Base-by-base conservation (phyloP, 495 filamentous ascomycete genomes). In the Aspergillus egyptiacus region DNA sequence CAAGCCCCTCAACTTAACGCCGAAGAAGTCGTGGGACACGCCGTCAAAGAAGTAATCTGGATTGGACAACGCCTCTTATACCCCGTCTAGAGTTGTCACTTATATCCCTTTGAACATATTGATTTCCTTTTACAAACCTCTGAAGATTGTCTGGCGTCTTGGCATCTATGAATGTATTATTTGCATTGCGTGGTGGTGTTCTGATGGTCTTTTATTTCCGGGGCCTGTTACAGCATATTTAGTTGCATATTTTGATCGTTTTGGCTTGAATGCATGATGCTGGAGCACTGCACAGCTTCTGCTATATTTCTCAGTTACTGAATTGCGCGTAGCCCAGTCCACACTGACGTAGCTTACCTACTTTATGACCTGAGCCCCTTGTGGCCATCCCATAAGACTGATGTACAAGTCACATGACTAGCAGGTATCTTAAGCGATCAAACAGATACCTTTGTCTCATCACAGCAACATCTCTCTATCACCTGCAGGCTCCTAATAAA, bases 1-100 rank as follows among this genome's bases (percentile, higher is more conserved):
- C 34, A 71, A 70, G 44, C 67, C 69, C 0, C 41, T 72, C 30
- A 56, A 72, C 34, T 64, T 69, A 24, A 58, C 58, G 0, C 57
- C 59, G 0, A 49, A 58, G n/a, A 58, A 58, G 24, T 46, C 52
- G 33, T 40, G 54, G n/a, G 64, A 56, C 14, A 24, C 46, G 9
- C 35, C 31, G 15, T 35, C 31, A 23, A 51, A 37, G 23, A 44
- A 50, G 15, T 50, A 14, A 43, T 9, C 28, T 37, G 28, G n/a
- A 30, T 20, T 42, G 40, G 13, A 49, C 28, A 11, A 10, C 5
- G 33, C 14, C 5, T 10, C 17, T 36, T 11, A 36, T 11, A 18
- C 33, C 33, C 33, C n/a, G n/a, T n/a, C 10, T 36, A 36, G 5
- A 34, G 14, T 5, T 34, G 5, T 15, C 5, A 15, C 14, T 34